phyloP scores from a whole-genome alignment of 306 rosid genomes.

The Quercus engelmannii region DNA sequence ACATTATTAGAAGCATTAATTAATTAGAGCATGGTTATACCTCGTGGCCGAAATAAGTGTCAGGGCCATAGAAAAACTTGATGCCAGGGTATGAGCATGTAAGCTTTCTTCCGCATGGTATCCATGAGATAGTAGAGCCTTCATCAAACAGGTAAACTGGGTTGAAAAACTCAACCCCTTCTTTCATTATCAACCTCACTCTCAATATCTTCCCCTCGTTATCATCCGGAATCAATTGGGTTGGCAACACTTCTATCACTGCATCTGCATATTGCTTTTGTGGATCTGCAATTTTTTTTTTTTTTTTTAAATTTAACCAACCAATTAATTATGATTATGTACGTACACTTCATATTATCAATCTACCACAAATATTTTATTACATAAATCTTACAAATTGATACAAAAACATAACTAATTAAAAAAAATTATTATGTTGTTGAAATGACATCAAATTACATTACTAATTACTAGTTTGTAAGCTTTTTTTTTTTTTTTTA shows the following conservation, averaged over 20 bases:
- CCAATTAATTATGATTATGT: too few species aligned
- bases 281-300: conserved; percentile 48
- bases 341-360: too few species aligned
- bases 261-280: conserved; percentile 98
- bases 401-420: too few species aligned
- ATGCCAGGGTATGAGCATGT: conserved; percentile 99
- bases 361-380: too few species aligned
- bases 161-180: conserved; percentile 72
- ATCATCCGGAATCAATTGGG: conserved; percentile 78
- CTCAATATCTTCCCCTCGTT: conserved; percentile 90
- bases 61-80: conserved; percentile 89
- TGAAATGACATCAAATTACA: too few species aligned
- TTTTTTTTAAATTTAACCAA: too few species aligned
- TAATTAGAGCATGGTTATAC: conserved; percentile 23
- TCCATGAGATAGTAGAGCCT: conserved; percentile 93
- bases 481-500: too few species aligned
- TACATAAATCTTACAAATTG: too few species aligned
- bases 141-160: conserved; percentile 97
- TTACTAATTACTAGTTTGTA: too few species aligned
- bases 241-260: conserved; percentile 96
- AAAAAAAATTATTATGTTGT: too few species aligned
- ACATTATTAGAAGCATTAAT: too few species aligned
- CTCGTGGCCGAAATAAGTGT: conserved; percentile 70
- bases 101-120: conserved; percentile 98
- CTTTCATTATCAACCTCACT: conserved; percentile 92